Percentiles rank a stretch among this genome's conserved stretches.
phyloP scores from a whole-genome alignment of 1,139 yeast genomes.

The Kurtzmaniella quercitrusa region DNA sequence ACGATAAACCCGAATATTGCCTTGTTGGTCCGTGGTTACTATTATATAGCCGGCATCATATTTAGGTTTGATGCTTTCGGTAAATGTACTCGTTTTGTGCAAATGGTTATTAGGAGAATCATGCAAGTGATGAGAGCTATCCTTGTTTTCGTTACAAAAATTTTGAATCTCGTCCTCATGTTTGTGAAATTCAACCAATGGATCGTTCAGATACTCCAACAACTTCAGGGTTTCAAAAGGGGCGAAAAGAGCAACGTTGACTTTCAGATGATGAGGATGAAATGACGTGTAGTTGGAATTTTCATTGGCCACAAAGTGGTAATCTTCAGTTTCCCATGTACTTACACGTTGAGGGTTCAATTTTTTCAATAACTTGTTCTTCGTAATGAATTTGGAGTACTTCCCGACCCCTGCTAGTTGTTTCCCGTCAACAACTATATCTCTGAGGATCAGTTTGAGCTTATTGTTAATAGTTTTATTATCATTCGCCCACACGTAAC shows the following conservation, averaged over 20 bases:
- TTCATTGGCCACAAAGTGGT: constrained; percentile 38
- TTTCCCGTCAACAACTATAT: constrained; percentile 32
- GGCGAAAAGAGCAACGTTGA: constrained; percentile 76
- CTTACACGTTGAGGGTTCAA: constrained; percentile 18
- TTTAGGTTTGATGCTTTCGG: constrained; percentile 7
- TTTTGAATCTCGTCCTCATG: constrained; percentile 15
- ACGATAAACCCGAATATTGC: constrained; percentile 71
- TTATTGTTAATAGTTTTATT: constrained; percentile 38
- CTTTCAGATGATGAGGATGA: constrained; percentile 71
- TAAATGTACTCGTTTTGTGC: constrained; percentile 1
- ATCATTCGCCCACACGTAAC: constrained; percentile 64
- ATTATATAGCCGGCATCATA: constrained; percentile 45
- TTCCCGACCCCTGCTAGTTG: constrained; percentile 30
- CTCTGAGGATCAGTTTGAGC: constrained; percentile 30
- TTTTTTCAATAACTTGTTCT: constrained; percentile 29
- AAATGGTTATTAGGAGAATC: background rate
- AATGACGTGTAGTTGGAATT: constrained; percentile 59
- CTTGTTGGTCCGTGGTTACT: constrained; percentile 73
- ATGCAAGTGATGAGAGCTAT: constrained; percentile 3
- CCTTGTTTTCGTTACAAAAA: background rate
- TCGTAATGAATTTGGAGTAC: constrained; percentile 27
- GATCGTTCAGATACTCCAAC: constrained; percentile 71
- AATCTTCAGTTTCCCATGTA: constrained; percentile 19
- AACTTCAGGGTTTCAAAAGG: constrained; percentile 67
- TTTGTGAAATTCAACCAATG: constrained; percentile 59